Evolutionary conservation across 352 stramenopile species (phyloP).

Genomic region (Plasmopara muralis): DNA sequence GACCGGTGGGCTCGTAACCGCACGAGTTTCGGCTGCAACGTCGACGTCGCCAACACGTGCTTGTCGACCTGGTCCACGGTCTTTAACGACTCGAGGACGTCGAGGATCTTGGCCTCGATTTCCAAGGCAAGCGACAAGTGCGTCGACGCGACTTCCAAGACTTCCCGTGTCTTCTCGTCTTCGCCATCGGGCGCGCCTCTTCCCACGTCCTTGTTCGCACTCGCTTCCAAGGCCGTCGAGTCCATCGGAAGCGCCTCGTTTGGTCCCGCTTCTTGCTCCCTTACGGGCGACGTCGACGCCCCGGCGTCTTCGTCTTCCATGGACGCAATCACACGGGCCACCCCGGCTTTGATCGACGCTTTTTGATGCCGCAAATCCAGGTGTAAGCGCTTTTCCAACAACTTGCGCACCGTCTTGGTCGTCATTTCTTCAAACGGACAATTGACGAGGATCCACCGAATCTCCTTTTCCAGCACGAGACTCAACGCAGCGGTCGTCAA

Average conservation of each 20-base stretch:
- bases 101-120: constrained; percentile 37
- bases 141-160: constrained; percentile 32
- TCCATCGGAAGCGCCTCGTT: neutral
- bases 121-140: constrained; percentile 26
- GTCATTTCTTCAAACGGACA: constrained; percentile 80
- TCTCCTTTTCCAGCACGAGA: constrained; percentile 64
- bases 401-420: constrained; percentile 70
- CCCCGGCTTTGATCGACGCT: constrained; percentile 63
- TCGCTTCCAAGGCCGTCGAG: too few relatives aligned
- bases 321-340: constrained; percentile 64
- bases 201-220: neutral
- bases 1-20: constrained; percentile 30
- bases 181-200: constrained; percentile 7
- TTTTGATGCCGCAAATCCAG: constrained; percentile 75
- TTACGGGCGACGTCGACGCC: constrained; percentile 10
- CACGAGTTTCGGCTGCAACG: constrained; percentile 31
- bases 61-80: constrained; percentile 27
- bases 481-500: constrained; percentile 41
- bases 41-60: constrained; percentile 25
- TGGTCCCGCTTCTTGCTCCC: neutral
- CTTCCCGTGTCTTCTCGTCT: constrained; percentile 13
- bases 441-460: constrained; percentile 71
- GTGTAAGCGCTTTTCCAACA: constrained; percentile 59
- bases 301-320: constrained; percentile 51
- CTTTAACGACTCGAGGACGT: constrained; percentile 27